Conservation (phyloP, 73 alveolate genomes). For the Paraurostyla sp. region DNA sequence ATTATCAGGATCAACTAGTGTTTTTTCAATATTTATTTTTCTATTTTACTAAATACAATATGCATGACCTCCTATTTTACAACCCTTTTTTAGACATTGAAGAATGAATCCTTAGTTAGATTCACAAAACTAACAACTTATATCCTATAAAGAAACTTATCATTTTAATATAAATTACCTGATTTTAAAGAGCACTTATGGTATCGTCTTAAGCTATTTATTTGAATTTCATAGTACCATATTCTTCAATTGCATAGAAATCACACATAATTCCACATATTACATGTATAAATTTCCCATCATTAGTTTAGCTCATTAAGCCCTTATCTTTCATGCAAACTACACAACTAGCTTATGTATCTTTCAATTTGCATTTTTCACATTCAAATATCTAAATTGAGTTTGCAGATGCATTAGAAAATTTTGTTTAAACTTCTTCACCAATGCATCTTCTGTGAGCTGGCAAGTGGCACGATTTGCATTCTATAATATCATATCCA, state of each 20-base stretch:
- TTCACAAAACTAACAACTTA: neutral
- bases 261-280: conserved; percentile 18
- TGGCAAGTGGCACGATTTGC: neutral
- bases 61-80: neutral
- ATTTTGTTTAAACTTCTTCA: neutral
- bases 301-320: neutral
- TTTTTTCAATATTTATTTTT: neutral
- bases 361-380: neutral
- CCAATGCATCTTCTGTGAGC: conserved; percentile 44
- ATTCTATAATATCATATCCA: neutral
- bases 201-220: neutral
- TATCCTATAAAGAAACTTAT: neutral
- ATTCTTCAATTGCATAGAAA: neutral
- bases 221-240: neutral
- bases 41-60: conserved; percentile 14
- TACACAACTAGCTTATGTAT: neutral
- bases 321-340: neutral
- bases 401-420: neutral
- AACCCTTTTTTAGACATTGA: conserved; percentile 1
- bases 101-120: neutral
- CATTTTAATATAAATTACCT: neutral
- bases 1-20: neutral
- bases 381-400: neutral
- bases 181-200: neutral
- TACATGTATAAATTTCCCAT: neutral